These are phyloP conservation scores for Ambispora gerdemannii DNA, from an alignment of 192 early-diverging fungal genomes.

Conservation along the genomic window DNA sequence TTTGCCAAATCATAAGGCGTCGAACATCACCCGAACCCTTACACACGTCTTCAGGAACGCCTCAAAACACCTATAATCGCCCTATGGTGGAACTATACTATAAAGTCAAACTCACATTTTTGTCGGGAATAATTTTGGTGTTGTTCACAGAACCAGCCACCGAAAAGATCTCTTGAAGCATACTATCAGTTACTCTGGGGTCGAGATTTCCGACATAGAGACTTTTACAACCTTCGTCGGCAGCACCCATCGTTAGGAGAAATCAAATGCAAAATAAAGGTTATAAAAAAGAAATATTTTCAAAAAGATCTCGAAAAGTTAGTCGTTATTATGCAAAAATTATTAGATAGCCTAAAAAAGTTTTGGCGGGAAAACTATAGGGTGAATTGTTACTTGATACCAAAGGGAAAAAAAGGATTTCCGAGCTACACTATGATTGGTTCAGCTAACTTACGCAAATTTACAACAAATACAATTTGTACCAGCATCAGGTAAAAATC, in stretches of 20 bases:
- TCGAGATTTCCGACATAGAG: slow-evolving; percentile 89
- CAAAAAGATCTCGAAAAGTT: background rate
- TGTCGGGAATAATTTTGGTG: slow-evolving; percentile 77
- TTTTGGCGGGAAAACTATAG: background rate
- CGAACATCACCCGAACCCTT: background rate
- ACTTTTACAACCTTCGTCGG: slow-evolving; percentile 50
- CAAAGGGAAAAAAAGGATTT: background rate
- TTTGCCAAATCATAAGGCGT: slow-evolving; percentile 4
- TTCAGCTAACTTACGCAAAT: background rate
- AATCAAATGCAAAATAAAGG: background rate
- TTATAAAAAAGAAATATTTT: background rate
- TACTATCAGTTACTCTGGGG: slow-evolving; percentile 68
- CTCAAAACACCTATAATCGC: slow-evolving; percentile 10
- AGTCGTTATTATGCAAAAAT: background rate
- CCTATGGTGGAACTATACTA: background rate
- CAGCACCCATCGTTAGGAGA: background rate
- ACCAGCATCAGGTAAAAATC: too few species aligned
- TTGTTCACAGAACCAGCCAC: slow-evolving; percentile 58
- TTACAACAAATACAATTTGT: too few species aligned
- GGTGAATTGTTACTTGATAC: background rate
- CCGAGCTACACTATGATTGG: background rate
- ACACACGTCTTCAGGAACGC: background rate
- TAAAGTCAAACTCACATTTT: slow-evolving; percentile 51
- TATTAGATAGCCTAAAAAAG: background rate
- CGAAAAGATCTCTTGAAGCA: slow-evolving; percentile 74